phyloP scores from a whole-genome alignment of 192 early-diverging fungal species.

The Gonapodya prolifera region DNA sequence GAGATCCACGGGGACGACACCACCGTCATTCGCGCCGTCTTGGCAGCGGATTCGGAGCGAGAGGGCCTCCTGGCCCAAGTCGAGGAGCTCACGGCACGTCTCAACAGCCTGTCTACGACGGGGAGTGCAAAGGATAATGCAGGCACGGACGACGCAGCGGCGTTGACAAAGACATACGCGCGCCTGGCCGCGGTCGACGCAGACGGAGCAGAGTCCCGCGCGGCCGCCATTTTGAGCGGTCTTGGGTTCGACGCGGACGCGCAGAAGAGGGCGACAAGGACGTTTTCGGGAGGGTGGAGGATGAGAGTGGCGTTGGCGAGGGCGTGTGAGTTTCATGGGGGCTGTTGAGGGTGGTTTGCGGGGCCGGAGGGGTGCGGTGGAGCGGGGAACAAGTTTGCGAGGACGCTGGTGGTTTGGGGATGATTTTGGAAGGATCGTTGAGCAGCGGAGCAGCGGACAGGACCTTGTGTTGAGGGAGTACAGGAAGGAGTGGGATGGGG shows the following conservation, averaged over 20 bases:
- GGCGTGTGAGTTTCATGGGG: constrained; percentile 2
- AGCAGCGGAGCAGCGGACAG: too few relatives aligned
- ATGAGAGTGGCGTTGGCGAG: constrained; percentile 10
- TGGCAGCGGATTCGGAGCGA: constrained; percentile 88
- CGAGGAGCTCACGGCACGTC: constrained; percentile 36
- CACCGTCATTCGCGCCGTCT: constrained; percentile 70
- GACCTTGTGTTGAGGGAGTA: too few relatives aligned
- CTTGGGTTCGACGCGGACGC: constrained; percentile 5
- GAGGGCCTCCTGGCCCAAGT: constrained; percentile 81
- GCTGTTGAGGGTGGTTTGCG: neutral
- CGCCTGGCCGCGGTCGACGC: constrained; percentile 92
- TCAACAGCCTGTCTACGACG: constrained; percentile 38
- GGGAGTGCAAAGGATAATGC: constrained; percentile 31
- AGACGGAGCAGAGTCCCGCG: constrained; percentile 82
- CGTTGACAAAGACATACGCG: constrained; percentile 69
- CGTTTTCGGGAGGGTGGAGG: constrained; percentile 14
- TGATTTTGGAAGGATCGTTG: too few relatives aligned
- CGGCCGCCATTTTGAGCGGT: neutral
- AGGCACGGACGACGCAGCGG: constrained; percentile 18
- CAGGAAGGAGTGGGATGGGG: too few relatives aligned
- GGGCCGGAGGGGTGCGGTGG: too few relatives aligned
- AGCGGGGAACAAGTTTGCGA: too few relatives aligned
- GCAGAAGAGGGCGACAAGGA: constrained; percentile 4
- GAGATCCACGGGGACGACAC: constrained; percentile 93
- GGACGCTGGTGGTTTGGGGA: too few relatives aligned